Conservation (phyloP, 1,139 yeast species). For the Yamadazyma epiphylla region DNA sequence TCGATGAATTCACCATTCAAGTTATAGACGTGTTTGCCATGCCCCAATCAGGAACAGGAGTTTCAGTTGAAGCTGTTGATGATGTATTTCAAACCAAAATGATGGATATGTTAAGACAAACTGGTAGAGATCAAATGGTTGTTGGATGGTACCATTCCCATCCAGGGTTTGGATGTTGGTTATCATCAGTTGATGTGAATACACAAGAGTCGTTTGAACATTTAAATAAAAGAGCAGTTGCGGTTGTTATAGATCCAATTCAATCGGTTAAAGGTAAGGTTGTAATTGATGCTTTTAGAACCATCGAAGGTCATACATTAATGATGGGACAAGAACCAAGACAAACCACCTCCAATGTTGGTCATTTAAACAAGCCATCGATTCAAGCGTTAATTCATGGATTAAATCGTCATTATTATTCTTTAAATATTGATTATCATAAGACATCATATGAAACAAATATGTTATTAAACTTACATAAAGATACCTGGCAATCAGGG, state of each 20-base stretch:
- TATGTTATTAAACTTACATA: constrained; percentile 91
- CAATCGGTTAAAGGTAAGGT: constrained; percentile 99
- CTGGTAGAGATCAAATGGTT: constrained; percentile 98
- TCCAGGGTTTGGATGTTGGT: constrained; percentile 99
- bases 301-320: constrained; percentile 81
- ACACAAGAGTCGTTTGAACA: constrained; percentile 98
- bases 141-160: constrained; percentile 99
- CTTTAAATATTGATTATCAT: constrained; percentile 90
- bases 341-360: constrained; percentile 94
- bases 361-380: constrained; percentile 94
- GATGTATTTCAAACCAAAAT: constrained; percentile 97
- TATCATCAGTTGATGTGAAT: constrained; percentile 93
- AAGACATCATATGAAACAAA: constrained; percentile 91
- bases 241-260: constrained; percentile 96
- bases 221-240: constrained; percentile 90
- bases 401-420: constrained; percentile 92
- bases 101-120: constrained; percentile 99
- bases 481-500: constrained; percentile 95
- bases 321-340: constrained; percentile 98
- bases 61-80: constrained; percentile 98
- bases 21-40: constrained; percentile 98
- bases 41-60: constrained; percentile 99
- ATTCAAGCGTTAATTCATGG: constrained; percentile 98
- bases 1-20: constrained; percentile 95
- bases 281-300: constrained; percentile 96